Evolutionary conservation across 169 alveolate genomes (phyloP).

Genomic region (Cryptosporidium ryanae): DNA sequence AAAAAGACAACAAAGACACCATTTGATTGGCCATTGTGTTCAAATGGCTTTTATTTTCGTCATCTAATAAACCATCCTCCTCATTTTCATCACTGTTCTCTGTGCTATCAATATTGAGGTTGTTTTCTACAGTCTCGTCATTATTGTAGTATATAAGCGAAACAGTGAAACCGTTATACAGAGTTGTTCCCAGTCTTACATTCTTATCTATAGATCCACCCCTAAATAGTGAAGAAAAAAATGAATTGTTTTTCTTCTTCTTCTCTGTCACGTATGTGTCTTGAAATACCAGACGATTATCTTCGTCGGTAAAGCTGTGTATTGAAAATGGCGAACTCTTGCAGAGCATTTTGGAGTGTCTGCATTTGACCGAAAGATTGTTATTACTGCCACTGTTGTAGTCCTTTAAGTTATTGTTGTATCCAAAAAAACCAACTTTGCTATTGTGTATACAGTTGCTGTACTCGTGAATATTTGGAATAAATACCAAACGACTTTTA

Average conservation of each 20-base stretch:
- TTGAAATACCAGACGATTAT: constrained; percentile 26
- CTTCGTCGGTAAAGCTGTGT: constrained; percentile 72
- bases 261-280: constrained; percentile 1
- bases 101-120: neutral
- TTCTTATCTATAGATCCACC: neutral
- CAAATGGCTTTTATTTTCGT: neutral
- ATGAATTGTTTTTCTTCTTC: constrained; percentile 1
- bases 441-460: constrained; percentile 9
- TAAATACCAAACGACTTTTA: constrained; percentile 64
- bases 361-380: constrained; percentile 73
- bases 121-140: neutral
- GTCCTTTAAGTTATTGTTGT: constrained; percentile 5
- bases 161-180: constrained; percentile 48
- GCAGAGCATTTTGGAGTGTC: constrained; percentile 82
- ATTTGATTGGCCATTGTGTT: constrained; percentile 34
- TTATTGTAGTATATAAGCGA: neutral
- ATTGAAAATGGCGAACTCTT: constrained; percentile 80
- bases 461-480: constrained; percentile 61
- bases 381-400: too few species aligned
- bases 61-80: neutral
- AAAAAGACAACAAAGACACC: constrained; percentile 57
- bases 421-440: constrained; percentile 16
- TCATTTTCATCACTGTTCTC: too few species aligned
- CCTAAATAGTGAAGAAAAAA: constrained; percentile 39
- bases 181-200: neutral